Percentiles rank a stretch among this genome's conserved stretches.
phyloP scores from a whole-genome alignment of 148 eudicot species.

The Rheum nobile region DNA sequence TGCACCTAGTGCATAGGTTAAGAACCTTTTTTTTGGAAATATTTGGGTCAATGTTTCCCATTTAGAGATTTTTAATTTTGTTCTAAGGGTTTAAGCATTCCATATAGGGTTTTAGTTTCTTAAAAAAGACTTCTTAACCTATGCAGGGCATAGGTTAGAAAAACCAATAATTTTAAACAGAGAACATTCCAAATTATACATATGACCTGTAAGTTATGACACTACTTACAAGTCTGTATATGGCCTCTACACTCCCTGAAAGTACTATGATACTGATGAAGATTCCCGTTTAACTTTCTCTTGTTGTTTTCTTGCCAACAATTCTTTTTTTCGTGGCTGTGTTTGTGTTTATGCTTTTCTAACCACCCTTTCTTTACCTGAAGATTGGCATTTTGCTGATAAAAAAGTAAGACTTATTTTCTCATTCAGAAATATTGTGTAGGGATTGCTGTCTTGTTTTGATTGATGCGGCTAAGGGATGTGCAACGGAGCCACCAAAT shows the following conservation, averaged over 20 bases:
- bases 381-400: not conserved
- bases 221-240: not conserved
- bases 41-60: no score
- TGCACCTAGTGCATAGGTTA: no score
- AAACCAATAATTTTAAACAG: not conserved
- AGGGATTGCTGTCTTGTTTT: constrained; percentile 82
- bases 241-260: not conserved
- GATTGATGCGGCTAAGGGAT: constrained; percentile 99
- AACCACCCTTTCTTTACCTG: not conserved
- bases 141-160: no score
- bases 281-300: not conserved
- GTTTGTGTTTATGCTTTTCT: not conserved
- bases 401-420: not conserved
- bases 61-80: no score
- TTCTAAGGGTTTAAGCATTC: no score
- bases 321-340: not conserved
- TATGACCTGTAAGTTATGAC: not conserved
- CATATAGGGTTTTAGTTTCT: no score
- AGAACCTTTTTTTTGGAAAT: no score
- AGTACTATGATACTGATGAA: not conserved
- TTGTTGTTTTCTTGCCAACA: not conserved
- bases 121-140: no score
- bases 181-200: not conserved
- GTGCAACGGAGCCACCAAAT: constrained; percentile 79
- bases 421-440: not conserved